Percentiles rank a stretch among this genome's conserved stretches.
These are phyloP conservation scores for Collariella sp. DNA, from an alignment of 495 filamentous ascomycete genomes.

Conservation along the genomic window DNA sequence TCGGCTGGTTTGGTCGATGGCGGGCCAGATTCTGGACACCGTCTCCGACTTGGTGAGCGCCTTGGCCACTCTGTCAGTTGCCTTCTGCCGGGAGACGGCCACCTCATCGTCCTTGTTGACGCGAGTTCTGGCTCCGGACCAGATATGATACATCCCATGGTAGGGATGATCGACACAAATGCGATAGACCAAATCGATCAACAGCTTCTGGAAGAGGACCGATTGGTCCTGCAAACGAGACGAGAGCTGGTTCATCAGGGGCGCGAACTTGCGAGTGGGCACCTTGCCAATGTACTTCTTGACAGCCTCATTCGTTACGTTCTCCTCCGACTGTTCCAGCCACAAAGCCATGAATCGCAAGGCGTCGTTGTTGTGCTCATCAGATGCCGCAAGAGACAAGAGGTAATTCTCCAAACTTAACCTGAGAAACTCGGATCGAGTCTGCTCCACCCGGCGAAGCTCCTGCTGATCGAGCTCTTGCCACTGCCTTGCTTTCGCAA, in stretches of 20 bases:
- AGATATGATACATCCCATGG: slow-evolving; percentile 94
- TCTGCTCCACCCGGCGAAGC: slow-evolving; percentile 64
- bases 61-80: slow-evolving; percentile 58
- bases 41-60: slow-evolving; percentile 40
- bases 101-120: slow-evolving; percentile 59
- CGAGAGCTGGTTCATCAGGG: slow-evolving; percentile 91
- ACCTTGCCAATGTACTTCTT: slow-evolving; percentile 59
- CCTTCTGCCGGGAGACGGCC: slow-evolving; percentile 59
- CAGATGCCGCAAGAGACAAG: slow-evolving; percentile 69
- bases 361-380: slow-evolving; percentile 80
- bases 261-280: slow-evolving; percentile 82
- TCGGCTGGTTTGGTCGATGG: slow-evolving; percentile 63
- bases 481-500: slow-evolving; percentile 72
- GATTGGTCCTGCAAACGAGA: slow-evolving; percentile 72
- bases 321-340: slow-evolving; percentile 69
- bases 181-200: slow-evolving; percentile 61
- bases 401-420: slow-evolving; percentile 94
- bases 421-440: slow-evolving; percentile 68
- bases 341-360: slow-evolving; percentile 93
- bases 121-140: slow-evolving; percentile 62
- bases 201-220: slow-evolving; percentile 60
- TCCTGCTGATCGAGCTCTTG: slow-evolving; percentile 81
- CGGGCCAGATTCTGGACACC: slow-evolving; percentile 50
- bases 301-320: slow-evolving; percentile 69
- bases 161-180: slow-evolving; percentile 91